Evolutionary conservation across 257 asterid species (phyloP).

Genomic region (Dorcoceras hygrometricum): DNA sequence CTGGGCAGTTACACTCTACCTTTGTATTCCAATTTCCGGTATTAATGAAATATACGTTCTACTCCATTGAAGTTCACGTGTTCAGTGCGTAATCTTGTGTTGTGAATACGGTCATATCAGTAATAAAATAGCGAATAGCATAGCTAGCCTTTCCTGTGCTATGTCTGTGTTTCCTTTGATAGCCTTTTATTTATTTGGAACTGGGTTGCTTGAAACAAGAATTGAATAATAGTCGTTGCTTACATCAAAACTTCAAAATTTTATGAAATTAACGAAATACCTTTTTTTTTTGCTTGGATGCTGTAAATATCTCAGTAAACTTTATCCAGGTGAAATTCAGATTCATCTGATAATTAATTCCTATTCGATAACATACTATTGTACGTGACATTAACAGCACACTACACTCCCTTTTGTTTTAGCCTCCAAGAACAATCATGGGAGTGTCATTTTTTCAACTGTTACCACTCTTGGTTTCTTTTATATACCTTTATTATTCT

Average conservation of each 20-base stretch:
- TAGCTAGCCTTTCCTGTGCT: neutral
- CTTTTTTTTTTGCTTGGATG: neutral
- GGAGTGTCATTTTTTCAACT: constrained; percentile 6
- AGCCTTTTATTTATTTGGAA: neutral
- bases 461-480: neutral
- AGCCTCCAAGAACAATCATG: constrained; percentile 11
- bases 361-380: neutral
- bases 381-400: constrained; percentile 16
- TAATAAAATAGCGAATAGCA: too few relatives aligned
- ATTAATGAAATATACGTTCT: too few relatives aligned
- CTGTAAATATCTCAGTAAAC: neutral
- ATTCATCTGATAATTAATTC: neutral
- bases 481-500: neutral
- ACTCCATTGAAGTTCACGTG: too few relatives aligned
- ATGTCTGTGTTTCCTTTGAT: neutral
- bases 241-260: neutral
- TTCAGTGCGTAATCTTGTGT: too few relatives aligned
- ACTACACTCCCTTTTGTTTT: constrained; percentile 16
- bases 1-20: too few relatives aligned
- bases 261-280: neutral
- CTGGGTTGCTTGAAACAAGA: neutral
- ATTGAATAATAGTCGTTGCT: neutral
- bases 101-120: too few relatives aligned
- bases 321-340: neutral
- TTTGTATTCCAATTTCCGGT: too few relatives aligned